These are phyloP conservation scores for Vitis hybrid DNA, from an alignment of 177 flowering plant species.

Conservation along the genomic window DNA sequence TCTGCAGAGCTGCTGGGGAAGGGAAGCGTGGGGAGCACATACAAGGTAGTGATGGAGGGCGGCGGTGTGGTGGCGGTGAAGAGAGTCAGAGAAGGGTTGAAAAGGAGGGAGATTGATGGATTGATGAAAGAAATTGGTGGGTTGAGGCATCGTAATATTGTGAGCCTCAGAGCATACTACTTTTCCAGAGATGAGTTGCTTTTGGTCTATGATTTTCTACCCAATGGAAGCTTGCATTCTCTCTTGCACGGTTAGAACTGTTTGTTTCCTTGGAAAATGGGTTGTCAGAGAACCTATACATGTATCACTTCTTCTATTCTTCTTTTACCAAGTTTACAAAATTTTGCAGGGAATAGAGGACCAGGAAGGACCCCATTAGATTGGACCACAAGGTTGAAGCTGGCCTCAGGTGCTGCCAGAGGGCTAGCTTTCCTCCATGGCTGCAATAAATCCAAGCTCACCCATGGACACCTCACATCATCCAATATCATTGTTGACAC, in stretches of 20 bases:
- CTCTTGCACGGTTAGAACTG: slow-evolving; percentile 47
- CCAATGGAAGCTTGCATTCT: slow-evolving; percentile 47
- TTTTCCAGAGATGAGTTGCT: slow-evolving; percentile 47
- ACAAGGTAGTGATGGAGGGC: slow-evolving; percentile 27
- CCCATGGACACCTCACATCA: slow-evolving; percentile 43
- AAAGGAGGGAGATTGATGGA: slow-evolving; percentile 35
- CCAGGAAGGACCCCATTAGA: slow-evolving; percentile 42
- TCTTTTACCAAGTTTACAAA: neutral
- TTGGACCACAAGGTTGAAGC: slow-evolving; percentile 42
- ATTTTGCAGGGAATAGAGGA: slow-evolving; percentile 35
- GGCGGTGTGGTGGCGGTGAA: slow-evolving; percentile 40
- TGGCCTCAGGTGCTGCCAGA: slow-evolving; percentile 35
- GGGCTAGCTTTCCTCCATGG: slow-evolving; percentile 45
- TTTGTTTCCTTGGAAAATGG: neutral
- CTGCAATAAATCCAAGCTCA: slow-evolving; percentile 25
- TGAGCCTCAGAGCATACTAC: slow-evolving; percentile 49
- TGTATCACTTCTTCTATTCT: neutral
- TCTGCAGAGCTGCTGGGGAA: slow-evolving; percentile 40
- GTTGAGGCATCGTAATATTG: slow-evolving; percentile 44
- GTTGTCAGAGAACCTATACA: neutral
- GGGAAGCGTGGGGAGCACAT: slow-evolving; percentile 31
- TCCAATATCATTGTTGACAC: slow-evolving; percentile 37
- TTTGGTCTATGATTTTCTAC: slow-evolving; percentile 48
- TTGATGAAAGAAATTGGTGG: slow-evolving; percentile 41
- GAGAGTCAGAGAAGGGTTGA: slow-evolving; percentile 31